Evolutionary conservation across 2,329 filamentous ascomycete species (phyloP), one percentile per base, ranked within the genome.

Genomic region (Gnomoniopsis smithogilvyi): DNA sequence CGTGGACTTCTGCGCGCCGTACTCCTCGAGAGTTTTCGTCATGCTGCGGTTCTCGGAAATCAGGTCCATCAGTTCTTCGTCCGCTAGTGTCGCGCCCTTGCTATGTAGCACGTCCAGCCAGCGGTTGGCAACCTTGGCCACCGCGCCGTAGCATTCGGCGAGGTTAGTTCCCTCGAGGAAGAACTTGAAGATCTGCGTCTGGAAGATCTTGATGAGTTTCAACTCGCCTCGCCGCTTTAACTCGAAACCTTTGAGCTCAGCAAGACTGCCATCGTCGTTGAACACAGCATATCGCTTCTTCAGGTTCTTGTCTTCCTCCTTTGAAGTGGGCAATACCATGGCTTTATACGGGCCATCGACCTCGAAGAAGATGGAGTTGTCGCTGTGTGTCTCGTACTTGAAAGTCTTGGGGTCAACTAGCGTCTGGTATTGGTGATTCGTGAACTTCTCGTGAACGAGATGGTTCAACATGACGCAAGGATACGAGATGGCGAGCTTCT

Each of bases 11-110:
- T 99, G 96, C 8, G 78, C 79, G 19, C 93, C 95, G 65, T 99
- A 99, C 74, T 99, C 96, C 65, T 97, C 94, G 1, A 99, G 79
- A 0, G 95, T 96, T 76, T 99, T 99, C 19, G 88, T 84, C 95
- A 99, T 99, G 77, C 86, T 98, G 77, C 96, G 89, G 76, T 99
- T 99, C 73, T 99, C 95, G 52, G 92, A 97, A 86, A 99, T 99
- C n/a, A 99, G 87, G 68, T 99, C 94, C 73, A 99, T 98, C 45
- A 99, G 83, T 70, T 99, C 95, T 71, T 98, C 94, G 66, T 99
- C 94, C 0, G 94, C 93, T 15, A 99, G 79, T 1, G 93, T 98
- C 3, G 88, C 83, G 17, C 96, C 95, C 65, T 91, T 93, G 67
- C 86, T 91, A 69, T 98, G 85, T 34, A 99, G 78, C 2, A 99